Evolutionary conservation across 108 stramenopile species (phyloP), one percentile per base, ranked within the genome.

Genomic region (Discostella pseudostelligera): DNA sequence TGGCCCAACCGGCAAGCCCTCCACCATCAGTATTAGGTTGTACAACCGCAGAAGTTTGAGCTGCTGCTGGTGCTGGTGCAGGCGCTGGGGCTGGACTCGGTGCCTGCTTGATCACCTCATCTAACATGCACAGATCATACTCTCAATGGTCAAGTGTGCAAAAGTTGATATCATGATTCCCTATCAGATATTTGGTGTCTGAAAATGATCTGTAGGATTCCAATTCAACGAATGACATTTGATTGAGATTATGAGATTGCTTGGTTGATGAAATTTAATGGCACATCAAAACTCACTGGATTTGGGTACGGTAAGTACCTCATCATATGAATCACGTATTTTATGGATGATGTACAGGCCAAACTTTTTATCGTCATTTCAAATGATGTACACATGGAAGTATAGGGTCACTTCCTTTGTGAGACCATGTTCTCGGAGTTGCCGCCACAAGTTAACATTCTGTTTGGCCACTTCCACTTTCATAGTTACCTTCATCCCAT

Each of bases 1-100:
- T 39, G 0, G 53, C 74, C 74, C 74, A 76, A 17, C 42, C 74
- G 0, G 74, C 39, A 17, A 76, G 29, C 0, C 67, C 74, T 24
- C 45, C 62, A 13, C 26, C 42, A 22, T 50, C 58, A 24, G 45
- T 29, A 10, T 59, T 49, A 16, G 59, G 42, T 43, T 43, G 14
- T 2, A 16, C 3, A 12, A 11, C 2, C 1, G n/a, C 42, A 43
- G n/a, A 43, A 43, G 42, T 43, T n/a, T 12, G 42, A 39, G 37
- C 37, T 8, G 9, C 11, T 28, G 16, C 1, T 2, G 48, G 19
- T 11, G 48, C 47, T 25, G 48, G 1, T 20, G 4, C 14, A 2
- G 35, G 0, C 8, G 56, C n/a, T 32, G 32, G 32, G 3, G 5
- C 32, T 4, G 32, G 32, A 32, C 32, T 32, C 21, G 14, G 48